Base-by-base conservation (phyloP, 495 filamentous ascomycete genomes). In the Chaetomidium leptoderma region DNA sequence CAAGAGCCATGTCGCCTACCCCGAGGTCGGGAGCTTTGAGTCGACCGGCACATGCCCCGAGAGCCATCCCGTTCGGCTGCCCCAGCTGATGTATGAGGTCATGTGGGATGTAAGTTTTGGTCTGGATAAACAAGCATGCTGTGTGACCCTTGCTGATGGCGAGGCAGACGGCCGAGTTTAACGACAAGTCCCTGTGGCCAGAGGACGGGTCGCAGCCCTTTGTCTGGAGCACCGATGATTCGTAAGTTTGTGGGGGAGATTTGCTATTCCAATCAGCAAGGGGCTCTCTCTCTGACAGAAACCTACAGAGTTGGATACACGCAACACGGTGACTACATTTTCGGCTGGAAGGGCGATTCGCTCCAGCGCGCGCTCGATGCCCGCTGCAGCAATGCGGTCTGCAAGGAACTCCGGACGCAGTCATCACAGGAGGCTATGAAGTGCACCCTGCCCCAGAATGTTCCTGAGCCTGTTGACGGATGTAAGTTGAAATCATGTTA, bases 291-390 rank as follows among this genome's bases (percentile, higher is more conserved):
- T 10, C 21, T 14, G 24, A 29, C 24, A 46, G n/a, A 39, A 2
- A 23, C 29, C 43, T 24, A 27, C 8, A 66, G 71, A 0, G 66
- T 66, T 37, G 76, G 78, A 13, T 72, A 76, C 51, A 69, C 74
- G 9, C 71, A 76, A 24, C 78, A 79, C 57, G 78, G 76, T 27
- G 78, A 81, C 55, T 81, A 81, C 62, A 60, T 81, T 43, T 81
- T 79, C 62, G 78, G 78, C 11, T 81, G 78, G 76, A 70, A 79
- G 58, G 77, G 70, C 29, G 72, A 78, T 32, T 71, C 75, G 0
- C 68, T 81, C 3, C 77, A 77, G 68, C 63, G 66, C 8, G 78
- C 78, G 11, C 70, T 81, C 64, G 72, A 81, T 54, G 72, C 70
- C 47, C 63, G 71, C 32, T 81, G 78, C 65, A 64, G 63, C 8